Evolutionary conservation across 2,329 filamentous ascomycete species (phyloP), one percentile per base, ranked within the genome.

Genomic region (Cercospora sp.): DNA sequence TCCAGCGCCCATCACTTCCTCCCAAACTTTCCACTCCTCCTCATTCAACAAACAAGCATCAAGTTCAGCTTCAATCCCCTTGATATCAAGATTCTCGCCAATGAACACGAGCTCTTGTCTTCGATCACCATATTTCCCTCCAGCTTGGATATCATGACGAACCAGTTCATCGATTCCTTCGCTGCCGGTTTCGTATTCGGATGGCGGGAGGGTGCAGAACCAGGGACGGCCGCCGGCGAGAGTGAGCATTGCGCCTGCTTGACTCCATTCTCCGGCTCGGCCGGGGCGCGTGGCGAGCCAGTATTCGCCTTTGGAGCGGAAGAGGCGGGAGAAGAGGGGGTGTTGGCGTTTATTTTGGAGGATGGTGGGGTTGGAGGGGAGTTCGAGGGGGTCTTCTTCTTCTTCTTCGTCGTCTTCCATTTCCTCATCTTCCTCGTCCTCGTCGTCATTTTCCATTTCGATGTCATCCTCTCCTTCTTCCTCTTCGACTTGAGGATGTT

Each of bases 71-170:
- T 83, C 85, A 16, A 92, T 79, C 0, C 80, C 82, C 5, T 77
- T 74, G 1, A 82, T 74, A 61, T 91, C 83, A 13, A 92, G 81
- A 5, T 83, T 83, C 77, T 91, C 89, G 0, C 90, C 90, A 66
- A 93, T 92, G 69, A 92, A 90, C 2, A 92, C 90, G 6, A 92
- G 76, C 76, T 92, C 90, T 75, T 92, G 90, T 2, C 90, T 82
- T 1, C 90, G 83, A 72, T 92, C 90, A 0, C 89, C 90, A 88
- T 89, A 92, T 8, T 80, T 79, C 2, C 79, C 81, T 18, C 75
- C 74, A 4, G 79, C 80, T 32, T 81, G 76, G 63, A 86, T 85
- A 66, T 87, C 71, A 34, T 84, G 80, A 62, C 79, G 76, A 49
- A 87, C 85, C 10, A 83, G 82, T 51, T 80, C 76, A 26, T 80